These are phyloP conservation scores for Elongisporangium prolatum DNA, from an alignment of 352 stramenopile genomes.

Conservation along the genomic window DNA sequence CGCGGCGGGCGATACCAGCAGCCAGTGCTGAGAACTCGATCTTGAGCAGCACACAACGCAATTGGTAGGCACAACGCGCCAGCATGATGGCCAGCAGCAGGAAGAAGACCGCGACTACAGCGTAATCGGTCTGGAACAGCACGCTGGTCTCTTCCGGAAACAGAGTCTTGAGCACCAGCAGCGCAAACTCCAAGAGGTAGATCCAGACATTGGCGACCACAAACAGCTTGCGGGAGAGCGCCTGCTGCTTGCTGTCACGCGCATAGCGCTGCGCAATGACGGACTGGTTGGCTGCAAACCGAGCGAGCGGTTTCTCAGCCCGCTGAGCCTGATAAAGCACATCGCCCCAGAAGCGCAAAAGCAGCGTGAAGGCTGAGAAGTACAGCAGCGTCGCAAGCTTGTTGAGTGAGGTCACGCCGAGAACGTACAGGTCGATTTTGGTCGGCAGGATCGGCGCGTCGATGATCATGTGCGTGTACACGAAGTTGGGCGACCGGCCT, in stretches of 20 bases:
- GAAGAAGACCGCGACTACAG: constrained; percentile 70
- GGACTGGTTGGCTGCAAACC: constrained; percentile 63
- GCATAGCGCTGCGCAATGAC: constrained; percentile 65
- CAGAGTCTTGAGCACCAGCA: constrained; percentile 68
- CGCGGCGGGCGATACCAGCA: constrained; percentile 37
- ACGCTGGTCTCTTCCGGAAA: constrained; percentile 52
- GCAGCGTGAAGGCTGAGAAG: constrained; percentile 77
- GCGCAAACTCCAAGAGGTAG: constrained; percentile 65
- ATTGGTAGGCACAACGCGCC: constrained; percentile 41
- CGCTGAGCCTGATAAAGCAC: constrained; percentile 48
- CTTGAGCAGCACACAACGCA: constrained; percentile 53
- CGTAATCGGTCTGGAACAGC: constrained; percentile 70
- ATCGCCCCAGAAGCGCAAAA: constrained; percentile 80
- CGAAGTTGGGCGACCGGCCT: constrained; percentile 31
- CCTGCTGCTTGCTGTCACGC: constrained; percentile 37
- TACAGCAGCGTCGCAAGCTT: constrained; percentile 77
- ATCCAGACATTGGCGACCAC: constrained; percentile 82
- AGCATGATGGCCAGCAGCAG: constrained; percentile 67
- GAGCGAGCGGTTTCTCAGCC: constrained; percentile 50
- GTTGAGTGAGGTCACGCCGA: constrained; percentile 69
- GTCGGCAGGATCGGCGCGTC: constrained; percentile 59
- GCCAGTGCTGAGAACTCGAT: constrained; percentile 75
- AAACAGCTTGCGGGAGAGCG: constrained; percentile 56
- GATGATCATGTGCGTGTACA: constrained; percentile 74
- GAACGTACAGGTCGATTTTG: constrained; percentile 79